These are phyloP conservation scores for Miamiensis avidus DNA, from an alignment of 169 alveolate species.

Conservation along the genomic window DNA sequence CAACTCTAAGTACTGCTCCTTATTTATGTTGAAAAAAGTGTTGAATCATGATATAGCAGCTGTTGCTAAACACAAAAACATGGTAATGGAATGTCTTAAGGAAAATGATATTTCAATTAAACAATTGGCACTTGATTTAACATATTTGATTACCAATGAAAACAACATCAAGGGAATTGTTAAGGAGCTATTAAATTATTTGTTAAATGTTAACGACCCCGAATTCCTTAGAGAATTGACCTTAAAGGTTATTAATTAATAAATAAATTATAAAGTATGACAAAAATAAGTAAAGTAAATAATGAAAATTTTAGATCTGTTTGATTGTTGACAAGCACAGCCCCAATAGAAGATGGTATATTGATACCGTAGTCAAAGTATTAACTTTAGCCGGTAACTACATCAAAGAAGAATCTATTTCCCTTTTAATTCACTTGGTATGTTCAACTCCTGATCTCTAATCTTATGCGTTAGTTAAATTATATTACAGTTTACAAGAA, in stretches of 20 bases:
- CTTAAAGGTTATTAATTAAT: conserved; percentile 2
- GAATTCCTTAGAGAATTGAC: conserved; percentile 44
- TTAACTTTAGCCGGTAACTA: conserved; percentile 67
- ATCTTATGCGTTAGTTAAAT: conserved; percentile 58
- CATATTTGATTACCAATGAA: conserved; percentile 92
- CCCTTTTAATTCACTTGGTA: conserved; percentile 54
- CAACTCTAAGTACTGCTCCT: conserved; percentile 90
- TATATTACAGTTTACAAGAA: conserved; percentile 60
- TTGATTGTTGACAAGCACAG: conserved; percentile 82
- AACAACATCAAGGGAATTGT: conserved; percentile 91
- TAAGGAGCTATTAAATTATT: conserved; percentile 90
- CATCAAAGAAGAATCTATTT: conserved; percentile 59
- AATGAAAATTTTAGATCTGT: conserved; percentile 48
- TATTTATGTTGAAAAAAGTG: conserved; percentile 90
- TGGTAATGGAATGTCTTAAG: conserved; percentile 90
- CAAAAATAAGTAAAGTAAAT: neutral
- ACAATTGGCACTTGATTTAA: conserved; percentile 95
- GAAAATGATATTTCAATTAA: conserved; percentile 97
- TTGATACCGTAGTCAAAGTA: conserved; percentile 82
- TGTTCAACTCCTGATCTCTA: conserved; percentile 60
- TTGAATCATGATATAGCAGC: conserved; percentile 90
- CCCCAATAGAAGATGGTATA: conserved; percentile 81
- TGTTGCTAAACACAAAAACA: conserved; percentile 88
- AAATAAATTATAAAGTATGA: neutral
- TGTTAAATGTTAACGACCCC: conserved; percentile 65